Conservation (phyloP, 495 filamentous ascomycete genomes). For the Acidiella bohemica region DNA sequence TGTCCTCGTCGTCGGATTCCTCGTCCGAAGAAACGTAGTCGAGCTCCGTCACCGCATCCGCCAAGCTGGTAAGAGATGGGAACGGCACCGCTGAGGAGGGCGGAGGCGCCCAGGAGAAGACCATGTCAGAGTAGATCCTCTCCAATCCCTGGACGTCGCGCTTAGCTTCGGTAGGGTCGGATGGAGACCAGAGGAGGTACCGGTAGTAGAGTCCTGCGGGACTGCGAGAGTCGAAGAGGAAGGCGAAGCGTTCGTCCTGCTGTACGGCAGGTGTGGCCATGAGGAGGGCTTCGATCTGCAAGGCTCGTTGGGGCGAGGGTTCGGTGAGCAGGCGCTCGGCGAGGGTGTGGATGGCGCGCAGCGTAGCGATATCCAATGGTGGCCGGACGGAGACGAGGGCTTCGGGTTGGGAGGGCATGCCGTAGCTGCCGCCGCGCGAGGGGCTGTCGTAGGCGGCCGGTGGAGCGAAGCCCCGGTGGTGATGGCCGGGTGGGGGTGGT, state of each 20-base stretch:
- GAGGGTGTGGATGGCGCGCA: conserved; percentile 79
- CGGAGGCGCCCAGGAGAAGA: conserved; percentile 54
- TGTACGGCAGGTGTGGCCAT: conserved; percentile 76
- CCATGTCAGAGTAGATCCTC: conserved; percentile 53
- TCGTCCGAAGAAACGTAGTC: conserved; percentile 85
- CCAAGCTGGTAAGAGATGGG: conserved; percentile 57
- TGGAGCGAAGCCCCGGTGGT: conserved; percentile 66
- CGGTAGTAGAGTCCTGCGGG: conserved; percentile 77
- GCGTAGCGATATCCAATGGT: conserved; percentile 63
- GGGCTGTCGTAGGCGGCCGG: conserved; percentile 48
- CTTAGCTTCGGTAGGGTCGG: conserved; percentile 40
- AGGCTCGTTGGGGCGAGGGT: conserved; percentile 42
- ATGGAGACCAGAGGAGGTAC: conserved; percentile 74
- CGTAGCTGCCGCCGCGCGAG: conserved; percentile 8
- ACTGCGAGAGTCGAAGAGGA: conserved; percentile 81
- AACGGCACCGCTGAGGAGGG: conserved; percentile 54
- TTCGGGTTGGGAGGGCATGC: conserved; percentile 23
- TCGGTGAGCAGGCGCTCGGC: conserved; percentile 57
- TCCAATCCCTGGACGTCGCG: conserved; percentile 17
- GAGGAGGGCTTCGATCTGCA: conserved; percentile 79
- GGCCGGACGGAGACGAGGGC: conserved; percentile 61
- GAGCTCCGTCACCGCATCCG: conserved; percentile 65
- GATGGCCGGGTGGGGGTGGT: conserved; percentile 42
- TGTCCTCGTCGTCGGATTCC: conserved; percentile 66
- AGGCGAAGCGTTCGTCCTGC: conserved; percentile 77